These are phyloP conservation scores for Chalciporus pseudorubinellus DNA, from an alignment of 768 basidiomycete species.

Conservation along the genomic window DNA sequence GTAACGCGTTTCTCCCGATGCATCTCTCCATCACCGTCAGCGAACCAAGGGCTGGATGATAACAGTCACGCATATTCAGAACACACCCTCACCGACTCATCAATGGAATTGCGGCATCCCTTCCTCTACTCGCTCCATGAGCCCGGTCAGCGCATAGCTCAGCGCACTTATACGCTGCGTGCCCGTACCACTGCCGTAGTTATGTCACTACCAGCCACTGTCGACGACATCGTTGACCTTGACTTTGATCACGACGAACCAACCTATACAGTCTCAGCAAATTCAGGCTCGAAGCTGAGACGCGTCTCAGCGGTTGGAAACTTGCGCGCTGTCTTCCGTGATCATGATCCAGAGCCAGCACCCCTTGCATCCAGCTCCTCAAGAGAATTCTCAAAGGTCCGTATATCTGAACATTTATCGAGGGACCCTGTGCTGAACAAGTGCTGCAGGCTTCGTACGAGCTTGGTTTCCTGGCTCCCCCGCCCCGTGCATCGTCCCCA, in stretches of 20 bases:
- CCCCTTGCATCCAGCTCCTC: constrained; percentile 9
- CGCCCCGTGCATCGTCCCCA: constrained; percentile 3
- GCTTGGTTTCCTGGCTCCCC: constrained; percentile 15
- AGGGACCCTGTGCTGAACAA: not conserved
- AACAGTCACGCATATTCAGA: constrained; percentile 8
- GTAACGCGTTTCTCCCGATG: constrained; percentile 19
- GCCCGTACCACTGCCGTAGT: constrained; percentile 27
- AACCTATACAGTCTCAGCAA: not conserved
- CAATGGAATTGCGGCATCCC: constrained; percentile 7
- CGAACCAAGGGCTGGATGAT: constrained; percentile 3
- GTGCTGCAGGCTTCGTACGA: constrained; percentile 20
- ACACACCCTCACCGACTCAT: not conserved
- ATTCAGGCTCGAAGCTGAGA: constrained; percentile 17
- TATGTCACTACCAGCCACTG: constrained; percentile 28
- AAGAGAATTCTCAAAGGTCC: constrained; percentile 16
- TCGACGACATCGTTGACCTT: constrained; percentile 10
- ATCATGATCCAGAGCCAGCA: constrained; percentile 3
- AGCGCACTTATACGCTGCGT: constrained; percentile 25
- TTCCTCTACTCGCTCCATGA: constrained; percentile 16
- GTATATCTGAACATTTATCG: not conserved
- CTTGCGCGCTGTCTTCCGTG: constrained; percentile 26
- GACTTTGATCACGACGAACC: constrained; percentile 4
- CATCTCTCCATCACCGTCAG: constrained; percentile 5
- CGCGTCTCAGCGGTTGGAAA: constrained; percentile 23
- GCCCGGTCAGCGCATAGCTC: constrained; percentile 27